phyloP scores from a whole-genome alignment of 2,329 filamentous ascomycete species.

The Cladorrhinum sp. region DNA sequence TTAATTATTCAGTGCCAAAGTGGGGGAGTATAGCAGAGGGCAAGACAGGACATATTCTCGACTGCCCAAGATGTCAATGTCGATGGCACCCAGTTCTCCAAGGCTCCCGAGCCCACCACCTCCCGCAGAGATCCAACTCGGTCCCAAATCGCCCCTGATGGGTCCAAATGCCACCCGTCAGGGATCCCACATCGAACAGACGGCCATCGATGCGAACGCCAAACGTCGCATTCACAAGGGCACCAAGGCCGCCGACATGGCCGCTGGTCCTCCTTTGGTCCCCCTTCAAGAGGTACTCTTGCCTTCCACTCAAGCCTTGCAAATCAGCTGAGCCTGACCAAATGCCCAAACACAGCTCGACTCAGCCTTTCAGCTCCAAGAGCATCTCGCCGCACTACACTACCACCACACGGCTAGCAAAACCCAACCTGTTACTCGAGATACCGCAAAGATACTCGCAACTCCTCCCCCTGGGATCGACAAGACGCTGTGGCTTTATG shows the following conservation, averaged over 20 bases:
- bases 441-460: constrained; percentile 72
- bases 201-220: constrained; percentile 67
- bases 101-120: constrained; percentile 93
- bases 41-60: background rate
- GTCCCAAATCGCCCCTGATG: constrained; percentile 62
- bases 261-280: constrained; percentile 82
- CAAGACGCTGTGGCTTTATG: constrained; percentile 91
- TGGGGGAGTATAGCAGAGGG: too few species aligned
- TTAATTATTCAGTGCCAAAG: too few species aligned
- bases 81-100: constrained; percentile 71
- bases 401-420: constrained; percentile 70
- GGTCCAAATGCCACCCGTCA: constrained; percentile 52
- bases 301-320: background rate
- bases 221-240: constrained; percentile 86
- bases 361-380: constrained; percentile 94
- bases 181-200: constrained; percentile 61
- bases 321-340: background rate
- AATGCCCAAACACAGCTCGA: constrained; percentile 64
- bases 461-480: constrained; percentile 79
- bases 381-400: constrained; percentile 92
- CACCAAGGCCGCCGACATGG: constrained; percentile 90
- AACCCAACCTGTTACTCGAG: constrained; percentile 69
- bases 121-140: constrained; percentile 89
- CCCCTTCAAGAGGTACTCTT: constrained; percentile 73
- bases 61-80: constrained; percentile 43